Evolutionary conservation across 352 stramenopile genomes (phyloP).

Genomic region (Phytophthora europaea): DNA sequence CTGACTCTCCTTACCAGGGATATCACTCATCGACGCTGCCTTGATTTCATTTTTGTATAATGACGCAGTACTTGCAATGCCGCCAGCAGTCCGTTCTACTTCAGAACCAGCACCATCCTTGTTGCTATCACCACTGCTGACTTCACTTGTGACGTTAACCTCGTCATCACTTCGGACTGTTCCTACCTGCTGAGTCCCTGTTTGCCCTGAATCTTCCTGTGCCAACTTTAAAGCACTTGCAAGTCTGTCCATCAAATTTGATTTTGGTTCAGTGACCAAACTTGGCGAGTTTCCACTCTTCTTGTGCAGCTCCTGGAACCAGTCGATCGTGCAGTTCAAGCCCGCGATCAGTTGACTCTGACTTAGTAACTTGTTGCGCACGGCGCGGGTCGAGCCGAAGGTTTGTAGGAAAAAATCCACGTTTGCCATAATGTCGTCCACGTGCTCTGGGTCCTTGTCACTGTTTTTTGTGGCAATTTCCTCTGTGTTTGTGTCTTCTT

Average conservation of each 20-base stretch:
- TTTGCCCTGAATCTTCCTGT: neutral
- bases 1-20: neutral
- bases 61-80: neutral
- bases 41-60: neutral
- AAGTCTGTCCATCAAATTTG: neutral
- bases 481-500: neutral
- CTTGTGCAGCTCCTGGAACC: neutral
- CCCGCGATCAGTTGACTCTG: neutral
- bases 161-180: neutral
- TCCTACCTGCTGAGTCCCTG: neutral
- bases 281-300: neutral
- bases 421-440: conserved; percentile 26
- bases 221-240: neutral
- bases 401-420: conserved; percentile 15
- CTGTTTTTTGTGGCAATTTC: neutral
- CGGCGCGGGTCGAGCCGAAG: conserved; percentile 14
- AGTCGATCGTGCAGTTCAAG: conserved; percentile 3
- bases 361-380: neutral
- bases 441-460: neutral
- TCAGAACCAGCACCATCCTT: neutral
- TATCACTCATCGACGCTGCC: neutral
- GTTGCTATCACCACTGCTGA: neutral
- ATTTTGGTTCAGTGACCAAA: neutral
- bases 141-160: neutral
- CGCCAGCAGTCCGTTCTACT: neutral